Evolutionary conservation across 2,329 filamentous ascomycete species (phyloP), one percentile per base, ranked within the genome.

Genomic region (Hypoxylon sp.): DNA sequence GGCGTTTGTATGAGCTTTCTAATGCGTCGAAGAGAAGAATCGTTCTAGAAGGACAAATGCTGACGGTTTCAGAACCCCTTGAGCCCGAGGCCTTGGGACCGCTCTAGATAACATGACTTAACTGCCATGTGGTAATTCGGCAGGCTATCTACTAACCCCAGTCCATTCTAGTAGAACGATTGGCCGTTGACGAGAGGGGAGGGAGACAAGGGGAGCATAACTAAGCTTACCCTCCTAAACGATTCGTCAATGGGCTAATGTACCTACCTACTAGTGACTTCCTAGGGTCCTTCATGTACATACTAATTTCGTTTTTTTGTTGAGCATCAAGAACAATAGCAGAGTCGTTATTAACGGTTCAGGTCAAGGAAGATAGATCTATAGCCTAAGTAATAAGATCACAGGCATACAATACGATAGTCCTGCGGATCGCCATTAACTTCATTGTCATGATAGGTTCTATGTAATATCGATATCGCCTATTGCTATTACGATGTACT

Each of bases 161-260:
- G 47, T 48, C 44, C 26, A 24, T 62, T 39, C 54, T 44, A 39
- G 50, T 33, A 47, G 50, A 35, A 26, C 31, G 51, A 52, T 47
- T 58, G 46, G 53, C 14, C 26, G 13, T 58, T 14, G 35, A 26
- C 1, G 26, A 26, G 26, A 17, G 17, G 37, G 14, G 19, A 44
- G 24, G 35, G 46, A 46, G 19, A 35, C 58, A 60, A 24, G 58
- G 58, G 47, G 52, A 26, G 48, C 24, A 46, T 53, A 29, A 51
- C 19, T 14, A 44, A 26, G 62, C 62, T 65, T 65, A 59, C 42
- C 31, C 31, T 44, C 35, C 50, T 42, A 33, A 59, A 11, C 54
- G 24, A 66, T 51, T 66, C 60, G 51, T 60, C 63, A 60, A 60
- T 51, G 50, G 54, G 19, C 17, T 22, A 47, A 44, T 19, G 24